Base-by-base conservation (phyloP, 2,329 filamentous ascomycete genomes). In the Cercospora nicotianae region DNA sequence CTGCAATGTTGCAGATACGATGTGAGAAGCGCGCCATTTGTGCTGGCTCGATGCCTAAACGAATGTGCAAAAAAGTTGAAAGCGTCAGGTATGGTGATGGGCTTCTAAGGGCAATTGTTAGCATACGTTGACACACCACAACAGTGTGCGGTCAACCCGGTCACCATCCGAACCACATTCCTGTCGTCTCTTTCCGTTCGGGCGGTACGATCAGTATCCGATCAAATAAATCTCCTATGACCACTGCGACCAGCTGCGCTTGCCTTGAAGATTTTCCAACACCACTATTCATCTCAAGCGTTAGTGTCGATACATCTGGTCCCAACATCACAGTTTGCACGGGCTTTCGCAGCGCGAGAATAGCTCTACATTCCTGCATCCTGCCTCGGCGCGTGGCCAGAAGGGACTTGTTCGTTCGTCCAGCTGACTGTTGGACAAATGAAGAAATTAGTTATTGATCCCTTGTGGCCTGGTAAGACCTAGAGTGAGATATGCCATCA, bases 91-190 rank as follows among this genome's bases (percentile, higher is more conserved):
- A 30, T n/a, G 33, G 33, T 3, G 33, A n/a, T 16, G 13, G 5
- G 1, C 33, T 39, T 26, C 42, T 33, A 45, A 61, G 59, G 57
- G 60, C 48, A 62, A 39, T 13, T 20, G 51, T 26, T 28, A n/a
- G 36, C n/a, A 42, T 42, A 42, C 16, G 36, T 42, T 42, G 36
- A n/a, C 36, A 42, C 36, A 39, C 5, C 36, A 42, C 6, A 42
- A 42, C 7, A 42, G 36, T 3, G 7, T 6, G 36, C 26, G 33
- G 68, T 63, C 62, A 70, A 61, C 69, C 60, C 61, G 66, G 45
- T 36, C 58, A 65, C 69, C 73, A 73, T 72, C 73, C 68, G 64
- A 59, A 55, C 31, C 70, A 67, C 73, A 75, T 75, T 75, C 73
- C 73, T 71, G 70, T 73, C 70, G 74, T 73, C n/a, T 23, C 18